A percentile compares a stretch with the other conserved stretches of the same genome.
phyloP scores from a whole-genome alignment of 2,329 filamentous ascomycete species.

The Sporothrix protearum region DNA sequence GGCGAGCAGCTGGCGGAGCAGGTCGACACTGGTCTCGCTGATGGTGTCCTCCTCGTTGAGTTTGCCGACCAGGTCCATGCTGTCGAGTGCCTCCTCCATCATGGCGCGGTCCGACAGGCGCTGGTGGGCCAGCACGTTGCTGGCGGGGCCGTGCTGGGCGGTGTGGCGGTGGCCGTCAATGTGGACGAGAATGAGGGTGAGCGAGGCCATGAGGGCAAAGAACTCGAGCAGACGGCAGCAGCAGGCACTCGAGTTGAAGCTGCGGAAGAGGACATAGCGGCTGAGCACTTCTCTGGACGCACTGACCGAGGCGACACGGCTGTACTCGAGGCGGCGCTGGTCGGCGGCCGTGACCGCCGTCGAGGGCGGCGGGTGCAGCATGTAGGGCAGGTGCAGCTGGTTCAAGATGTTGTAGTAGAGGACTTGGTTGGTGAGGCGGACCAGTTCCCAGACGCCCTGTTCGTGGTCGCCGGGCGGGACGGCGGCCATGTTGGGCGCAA shows the following conservation, averaged over 20 bases:
- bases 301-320: constrained; percentile 38
- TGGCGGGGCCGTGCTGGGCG: constrained; percentile 11
- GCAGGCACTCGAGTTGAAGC: constrained; percentile 32
- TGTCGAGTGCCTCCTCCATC: constrained; percentile 38
- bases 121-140: constrained; percentile 38
- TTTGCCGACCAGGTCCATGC: constrained; percentile 34
- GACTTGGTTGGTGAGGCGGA: constrained; percentile 37
- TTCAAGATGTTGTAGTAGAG: constrained; percentile 40
- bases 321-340: constrained; percentile 34
- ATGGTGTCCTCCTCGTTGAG: constrained; percentile 35
- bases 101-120: constrained; percentile 40
- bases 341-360: not conserved
- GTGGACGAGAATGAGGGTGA: constrained; percentile 40
- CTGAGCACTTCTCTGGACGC: constrained; percentile 40
- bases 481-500: constrained; percentile 30
- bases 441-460: constrained; percentile 33
- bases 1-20: constrained; percentile 35
- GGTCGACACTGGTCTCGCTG: constrained; percentile 33
- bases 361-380: constrained; percentile 31
- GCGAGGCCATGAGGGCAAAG: constrained; percentile 32
- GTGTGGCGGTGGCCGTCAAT: constrained; percentile 33
- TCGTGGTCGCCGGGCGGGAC: constrained; percentile 21
- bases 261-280: constrained; percentile 38
- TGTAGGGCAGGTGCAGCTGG: constrained; percentile 42
- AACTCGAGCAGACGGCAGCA: constrained; percentile 40